Evolutionary conservation across 1,284 basidiomycete species (phyloP), one percentile per base, ranked within the genome.

Genomic region (Apiotrichum veenhuisii): DNA sequence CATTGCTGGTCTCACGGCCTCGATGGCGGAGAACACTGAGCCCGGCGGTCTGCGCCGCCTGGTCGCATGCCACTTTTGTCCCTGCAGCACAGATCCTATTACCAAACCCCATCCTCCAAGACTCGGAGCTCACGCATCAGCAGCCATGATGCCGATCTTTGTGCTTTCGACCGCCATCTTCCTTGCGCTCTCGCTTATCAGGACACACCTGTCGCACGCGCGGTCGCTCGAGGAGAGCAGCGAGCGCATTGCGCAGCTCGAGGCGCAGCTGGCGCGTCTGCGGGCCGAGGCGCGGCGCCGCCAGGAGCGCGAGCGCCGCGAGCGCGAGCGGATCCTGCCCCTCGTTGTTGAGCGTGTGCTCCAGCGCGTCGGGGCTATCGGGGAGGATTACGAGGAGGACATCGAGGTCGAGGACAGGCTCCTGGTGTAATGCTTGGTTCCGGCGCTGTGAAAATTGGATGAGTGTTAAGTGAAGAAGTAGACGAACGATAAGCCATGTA

Each of bases 91-190:
- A 30, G 30, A 30, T 30, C 30, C 12, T 15, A 27, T n/a, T n/a
- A n/a, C n/a, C n/a, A n/a, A n/a, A n/a, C n/a, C n/a, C n/a, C n/a
- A n/a, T n/a, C n/a, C n/a, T n/a, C n/a, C n/a, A n/a, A n/a, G n/a
- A n/a, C n/a, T n/a, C n/a, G n/a, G n/a, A 20, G 46, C 55, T 57
- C 25, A 56, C 48, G 11, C 49, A 17, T n/a, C 50, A 52, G 53
- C 58, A 74, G 76, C 76, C 25, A 77, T 76, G 72, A 50, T 77
- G 33, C 76, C 76, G 4, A 72, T 76, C 55, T 68, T 77, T 37
- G 58, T 75, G 27, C 67, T 77, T 46, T 72, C 72, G 10, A 74
- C 75, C 0, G 72, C 70, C 20, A 62, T 76, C 47, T 77, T 76
- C 65, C 68, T 77, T 47, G 70, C 71, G 33, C 70, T 74, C 46